Evolutionary conservation across 345 rosid genomes (phyloP).

Genomic region (Salix viminalis): DNA sequence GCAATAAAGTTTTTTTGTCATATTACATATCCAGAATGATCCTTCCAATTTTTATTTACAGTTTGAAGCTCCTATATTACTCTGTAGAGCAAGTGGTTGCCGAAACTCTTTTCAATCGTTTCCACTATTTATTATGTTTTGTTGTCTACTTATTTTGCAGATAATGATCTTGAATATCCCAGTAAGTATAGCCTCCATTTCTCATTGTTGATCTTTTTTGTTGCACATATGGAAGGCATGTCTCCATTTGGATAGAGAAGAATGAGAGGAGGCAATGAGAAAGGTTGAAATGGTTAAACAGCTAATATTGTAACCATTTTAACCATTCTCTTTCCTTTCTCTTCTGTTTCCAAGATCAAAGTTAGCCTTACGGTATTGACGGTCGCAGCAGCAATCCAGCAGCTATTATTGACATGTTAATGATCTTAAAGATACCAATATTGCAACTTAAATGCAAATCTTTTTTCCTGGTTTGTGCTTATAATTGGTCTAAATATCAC

Average conservation of each 20-base stretch:
- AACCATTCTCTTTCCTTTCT: not conserved
- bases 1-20: not conserved
- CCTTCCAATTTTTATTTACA: not conserved
- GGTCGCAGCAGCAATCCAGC: not conserved
- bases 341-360: not conserved
- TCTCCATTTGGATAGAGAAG: not conserved
- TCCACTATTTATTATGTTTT: constrained; percentile 2
- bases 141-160: constrained; percentile 51
- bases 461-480: constrained; percentile 9
- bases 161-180: constrained; percentile 65
- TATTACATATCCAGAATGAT: not conserved
- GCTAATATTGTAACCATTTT: not conserved
- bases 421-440: not conserved
- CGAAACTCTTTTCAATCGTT: not conserved
- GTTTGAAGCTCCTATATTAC: not conserved
- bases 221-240: not conserved
- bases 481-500: not conserved
- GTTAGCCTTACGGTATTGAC: not conserved
- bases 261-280: not conserved
- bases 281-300: not conserved
- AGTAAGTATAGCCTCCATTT: constrained; percentile 49
- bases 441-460: not conserved
- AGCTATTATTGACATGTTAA: not conserved
- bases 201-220: not conserved
- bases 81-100: not conserved